Evolutionary conservation across 441 rosid genomes (phyloP).

Genomic region (Bruguiera hainesii): DNA sequence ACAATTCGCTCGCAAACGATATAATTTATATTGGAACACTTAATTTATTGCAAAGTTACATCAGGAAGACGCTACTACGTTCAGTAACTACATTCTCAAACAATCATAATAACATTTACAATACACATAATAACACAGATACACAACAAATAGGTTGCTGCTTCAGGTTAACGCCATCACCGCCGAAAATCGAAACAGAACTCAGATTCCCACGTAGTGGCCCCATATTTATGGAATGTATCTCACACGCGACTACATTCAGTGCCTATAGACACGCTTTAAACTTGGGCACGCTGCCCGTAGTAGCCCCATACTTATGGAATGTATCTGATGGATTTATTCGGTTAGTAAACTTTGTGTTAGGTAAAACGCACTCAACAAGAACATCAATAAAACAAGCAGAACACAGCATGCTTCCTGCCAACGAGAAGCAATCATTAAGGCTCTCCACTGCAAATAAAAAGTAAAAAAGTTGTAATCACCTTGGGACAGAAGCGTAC

Average conservation of each 20-base stretch:
- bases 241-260: constrained; percentile 27
- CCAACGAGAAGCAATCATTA: background rate
- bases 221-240: constrained; percentile 65
- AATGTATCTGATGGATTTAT: constrained; percentile 38
- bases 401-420: background rate
- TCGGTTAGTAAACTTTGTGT: background rate
- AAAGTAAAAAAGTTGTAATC: constrained; percentile 8
- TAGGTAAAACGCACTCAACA: background rate
- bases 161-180: constrained; percentile 2
- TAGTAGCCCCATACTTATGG: constrained; percentile 67
- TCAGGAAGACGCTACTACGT: constrained; percentile 14
- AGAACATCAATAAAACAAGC: background rate
- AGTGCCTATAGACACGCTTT: constrained; percentile 62
- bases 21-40: too few species aligned
- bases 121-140: constrained; percentile 2
- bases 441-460: background rate
- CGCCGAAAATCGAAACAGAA: background rate
- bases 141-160: background rate
- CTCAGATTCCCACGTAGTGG: constrained; percentile 41
- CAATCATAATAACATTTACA: constrained; percentile 32
- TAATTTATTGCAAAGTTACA: constrained; percentile 24
- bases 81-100: constrained; percentile 22
- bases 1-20: too few species aligned
- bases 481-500: constrained; percentile 94
- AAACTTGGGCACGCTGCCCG: constrained; percentile 72